Base-by-base conservation (phyloP, 2,329 filamentous ascomycete species). In the Thermothelomyces thermophilus region DNA sequence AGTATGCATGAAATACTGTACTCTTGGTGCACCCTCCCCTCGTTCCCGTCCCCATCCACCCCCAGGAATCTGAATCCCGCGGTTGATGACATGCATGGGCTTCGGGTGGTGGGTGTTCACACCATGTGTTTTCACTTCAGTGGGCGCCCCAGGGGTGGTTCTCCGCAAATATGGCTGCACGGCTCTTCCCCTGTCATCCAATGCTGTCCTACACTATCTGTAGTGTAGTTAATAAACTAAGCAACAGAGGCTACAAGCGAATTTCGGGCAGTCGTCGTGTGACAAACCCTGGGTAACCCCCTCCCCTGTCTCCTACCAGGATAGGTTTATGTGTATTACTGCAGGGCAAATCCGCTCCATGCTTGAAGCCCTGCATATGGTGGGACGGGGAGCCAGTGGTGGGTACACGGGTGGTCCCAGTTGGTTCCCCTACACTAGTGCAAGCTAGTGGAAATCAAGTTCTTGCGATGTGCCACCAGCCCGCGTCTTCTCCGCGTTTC, bases 191-290 rank as follows among this genome's bases (percentile, higher is more conserved):
- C n/a, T 20, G 30, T n/a, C n/a, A n/a, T n/a, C n/a, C n/a, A n/a
- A n/a, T n/a, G n/a, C n/a, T n/a, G n/a, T n/a, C n/a, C n/a, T n/a
- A n/a, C n/a, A n/a, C n/a, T n/a, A n/a, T n/a, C n/a, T n/a, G n/a
- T n/a, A n/a, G n/a, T n/a, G n/a, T n/a, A n/a, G n/a, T n/a, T n/a
- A n/a, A n/a, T n/a, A n/a, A n/a, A n/a, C n/a, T n/a, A 36, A 20
- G 28, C 28, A n/a, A 34, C 9, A 26, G 24, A 46, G 31, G 2
- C 52, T 48, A 44, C 47, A 54, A 41, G 46, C 37, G 28, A 46
- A 44, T 47, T 24, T 49, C 50, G 52, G 54, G 22, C 55, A 50
- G 54, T 41, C 44, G 50, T 50, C 41, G 54, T 53, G 52, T 53
- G 47, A 52, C 46, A 48, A 43, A 28, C 33, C 33, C 48, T 39